These are phyloP conservation scores for Trichoderma pleuroti DNA, from an alignment of 2,329 filamentous ascomycete species.

Conservation along the genomic window DNA sequence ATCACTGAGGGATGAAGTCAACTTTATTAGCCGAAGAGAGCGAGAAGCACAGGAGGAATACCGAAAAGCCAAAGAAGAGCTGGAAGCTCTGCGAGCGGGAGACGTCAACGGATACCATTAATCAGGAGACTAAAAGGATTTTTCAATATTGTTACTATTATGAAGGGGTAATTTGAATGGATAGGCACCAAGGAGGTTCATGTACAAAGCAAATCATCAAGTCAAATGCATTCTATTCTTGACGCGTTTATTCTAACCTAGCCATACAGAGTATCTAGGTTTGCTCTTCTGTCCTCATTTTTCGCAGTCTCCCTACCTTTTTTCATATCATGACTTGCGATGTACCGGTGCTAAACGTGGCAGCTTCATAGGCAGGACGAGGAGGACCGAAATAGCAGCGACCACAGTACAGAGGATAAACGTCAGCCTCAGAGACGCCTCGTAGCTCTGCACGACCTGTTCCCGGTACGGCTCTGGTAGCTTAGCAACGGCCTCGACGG, in stretches of 20 bases:
- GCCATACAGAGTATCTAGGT: neutral
- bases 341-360: slow-evolving; percentile 49
- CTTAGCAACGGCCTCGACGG: slow-evolving; percentile 50
- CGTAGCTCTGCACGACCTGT: slow-evolving; percentile 55
- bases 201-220: slow-evolving; percentile 8
- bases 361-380: slow-evolving; percentile 52
- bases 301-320: neutral
- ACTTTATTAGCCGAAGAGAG: slow-evolving; percentile 74
- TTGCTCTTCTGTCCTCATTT: neutral
- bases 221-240: neutral
- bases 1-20: slow-evolving; percentile 76
- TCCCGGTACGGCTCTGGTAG: slow-evolving; percentile 45
- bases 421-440: slow-evolving; percentile 46
- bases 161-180: slow-evolving; percentile 2
- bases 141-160: neutral
- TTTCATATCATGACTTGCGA: slow-evolving; percentile 13
- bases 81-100: slow-evolving; percentile 54
- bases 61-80: slow-evolving; percentile 70
- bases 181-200: slow-evolving; percentile 2
- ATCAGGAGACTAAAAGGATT: neutral
- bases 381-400: slow-evolving; percentile 44
- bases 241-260: neutral
- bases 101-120: slow-evolving; percentile 40
- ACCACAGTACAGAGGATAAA: slow-evolving; percentile 45
- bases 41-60: slow-evolving; percentile 89